These are phyloP conservation scores for Coprinellus micaceus DNA, from an alignment of 768 basidiomycete genomes.

Conservation along the genomic window DNA sequence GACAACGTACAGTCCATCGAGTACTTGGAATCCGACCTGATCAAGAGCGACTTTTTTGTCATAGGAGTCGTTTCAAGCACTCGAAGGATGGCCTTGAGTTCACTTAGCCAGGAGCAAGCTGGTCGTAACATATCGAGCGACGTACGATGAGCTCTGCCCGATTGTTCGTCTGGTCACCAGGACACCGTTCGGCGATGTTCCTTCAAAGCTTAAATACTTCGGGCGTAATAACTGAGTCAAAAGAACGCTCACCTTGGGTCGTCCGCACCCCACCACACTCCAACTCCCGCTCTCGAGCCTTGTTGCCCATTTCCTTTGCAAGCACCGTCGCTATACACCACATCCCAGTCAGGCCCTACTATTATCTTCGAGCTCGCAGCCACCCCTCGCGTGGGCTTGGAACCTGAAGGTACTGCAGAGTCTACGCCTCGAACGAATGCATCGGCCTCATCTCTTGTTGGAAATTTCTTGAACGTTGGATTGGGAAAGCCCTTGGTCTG, in stretches of 20 bases:
- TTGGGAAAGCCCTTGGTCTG: constrained; percentile 65
- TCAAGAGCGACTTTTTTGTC: constrained; percentile 53
- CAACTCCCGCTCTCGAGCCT: constrained; percentile 72
- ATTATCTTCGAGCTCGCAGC: constrained; percentile 11
- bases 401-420: neutral
- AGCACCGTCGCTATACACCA: constrained; percentile 87
- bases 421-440: constrained; percentile 39
- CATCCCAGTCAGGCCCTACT: constrained; percentile 32
- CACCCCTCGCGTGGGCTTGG: constrained; percentile 8
- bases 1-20: constrained; percentile 63
- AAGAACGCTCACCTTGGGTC: constrained; percentile 52
- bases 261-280: constrained; percentile 81
- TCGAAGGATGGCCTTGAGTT: constrained; percentile 72
- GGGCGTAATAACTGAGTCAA: neutral
- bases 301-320: constrained; percentile 76
- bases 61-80: constrained; percentile 70
- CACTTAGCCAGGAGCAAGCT: constrained; percentile 1
- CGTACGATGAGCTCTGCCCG: constrained; percentile 82
- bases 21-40: constrained; percentile 86
- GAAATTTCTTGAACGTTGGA: constrained; percentile 68
- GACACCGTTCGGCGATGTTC: constrained; percentile 79
- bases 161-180: constrained; percentile 83
- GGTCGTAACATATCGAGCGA: constrained; percentile 11
- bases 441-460: constrained; percentile 51
- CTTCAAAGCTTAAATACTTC: constrained; percentile 33